Conservation (phyloP, 106 monocot species). For the Apostasia shenzhenica region DNA sequence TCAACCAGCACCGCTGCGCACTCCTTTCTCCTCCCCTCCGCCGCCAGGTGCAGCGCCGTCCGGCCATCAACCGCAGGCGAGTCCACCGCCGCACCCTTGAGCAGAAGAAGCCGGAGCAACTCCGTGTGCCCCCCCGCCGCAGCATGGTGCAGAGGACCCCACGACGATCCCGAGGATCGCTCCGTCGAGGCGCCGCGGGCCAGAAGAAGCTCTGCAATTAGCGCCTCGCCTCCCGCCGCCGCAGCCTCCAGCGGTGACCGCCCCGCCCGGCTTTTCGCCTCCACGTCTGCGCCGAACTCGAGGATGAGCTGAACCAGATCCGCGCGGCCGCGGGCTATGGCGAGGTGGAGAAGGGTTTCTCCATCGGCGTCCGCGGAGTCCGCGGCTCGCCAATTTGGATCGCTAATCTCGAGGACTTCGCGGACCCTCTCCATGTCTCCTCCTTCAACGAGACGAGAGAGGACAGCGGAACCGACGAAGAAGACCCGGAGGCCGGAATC, state of each 20-base stretch:
- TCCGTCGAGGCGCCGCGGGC: slow-evolving; percentile 24
- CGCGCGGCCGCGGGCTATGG: slow-evolving; percentile 28
- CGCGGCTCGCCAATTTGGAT: slow-evolving; percentile 41
- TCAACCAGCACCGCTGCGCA: slow-evolving; percentile 23
- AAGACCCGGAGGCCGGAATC: slow-evolving; percentile 30
- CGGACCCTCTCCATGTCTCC: slow-evolving; percentile 35
- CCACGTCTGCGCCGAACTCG: slow-evolving; percentile 42
- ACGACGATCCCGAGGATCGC: slow-evolving; percentile 10
- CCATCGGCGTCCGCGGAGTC: slow-evolving; percentile 34
- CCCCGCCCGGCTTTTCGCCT: slow-evolving; percentile 21
- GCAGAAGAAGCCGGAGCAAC: slow-evolving; percentile 28
- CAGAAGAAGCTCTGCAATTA: slow-evolving; percentile 42
- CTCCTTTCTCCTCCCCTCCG: slow-evolving; percentile 18
- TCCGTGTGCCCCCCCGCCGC: slow-evolving; percentile 31
- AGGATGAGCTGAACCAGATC: slow-evolving; percentile 52
- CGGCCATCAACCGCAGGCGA: slow-evolving; percentile 26
- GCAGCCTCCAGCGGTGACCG: slow-evolving; percentile 43
- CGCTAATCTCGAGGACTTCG: slow-evolving; percentile 38
- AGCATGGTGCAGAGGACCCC: slow-evolving; percentile 34
- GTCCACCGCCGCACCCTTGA: slow-evolving; percentile 24
- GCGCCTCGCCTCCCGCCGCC: slow-evolving; percentile 31
- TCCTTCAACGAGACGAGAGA: slow-evolving; percentile 23
- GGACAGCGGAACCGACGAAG: slow-evolving; percentile 44
- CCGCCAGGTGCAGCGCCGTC: slow-evolving; percentile 41
- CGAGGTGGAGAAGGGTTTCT: slow-evolving; percentile 33